Conservation (phyloP, 805 yeast species). For the Candida alai region DNA sequence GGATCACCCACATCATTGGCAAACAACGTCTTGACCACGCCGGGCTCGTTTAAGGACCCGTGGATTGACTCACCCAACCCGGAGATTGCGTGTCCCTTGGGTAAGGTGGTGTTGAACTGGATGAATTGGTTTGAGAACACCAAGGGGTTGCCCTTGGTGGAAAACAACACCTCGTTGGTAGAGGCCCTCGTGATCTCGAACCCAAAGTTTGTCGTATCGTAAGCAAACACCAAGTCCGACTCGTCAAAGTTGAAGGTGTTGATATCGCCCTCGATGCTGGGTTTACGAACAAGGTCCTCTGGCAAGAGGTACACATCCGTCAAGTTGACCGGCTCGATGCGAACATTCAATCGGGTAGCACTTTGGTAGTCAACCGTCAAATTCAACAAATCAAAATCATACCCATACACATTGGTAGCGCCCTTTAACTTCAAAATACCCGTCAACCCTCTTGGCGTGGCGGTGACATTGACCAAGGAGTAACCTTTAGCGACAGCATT, state of each 20-base stretch:
- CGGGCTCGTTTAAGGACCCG: constrained; percentile 22
- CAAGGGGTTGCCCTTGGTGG: constrained; percentile 25
- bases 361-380: constrained; percentile 19
- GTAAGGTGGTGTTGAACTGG: constrained; percentile 26
- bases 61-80: constrained; percentile 33
- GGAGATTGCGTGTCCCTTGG: constrained; percentile 20
- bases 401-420: constrained; percentile 21
- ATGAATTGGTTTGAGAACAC: constrained; percentile 30
- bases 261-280: constrained; percentile 9
- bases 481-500: constrained; percentile 20
- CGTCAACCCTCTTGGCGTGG: constrained; percentile 11
- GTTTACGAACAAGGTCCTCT: constrained; percentile 14
- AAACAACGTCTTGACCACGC: constrained; percentile 23
- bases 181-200: constrained; percentile 18
- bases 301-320: constrained; percentile 21
- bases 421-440: constrained; percentile 15
- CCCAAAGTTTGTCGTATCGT: constrained; percentile 11
- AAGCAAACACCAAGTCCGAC: constrained; percentile 16
- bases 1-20: constrained; percentile 26
- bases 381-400: constrained; percentile 18
- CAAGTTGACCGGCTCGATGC: constrained; percentile 16
- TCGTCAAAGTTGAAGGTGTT: constrained; percentile 8
- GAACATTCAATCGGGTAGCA: constrained; percentile 15
- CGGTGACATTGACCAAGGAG: constrained; percentile 11
- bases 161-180: constrained; percentile 21